phyloP scores from a whole-genome alignment of 169 alveolate genomes.

The Babesia divergens region DNA sequence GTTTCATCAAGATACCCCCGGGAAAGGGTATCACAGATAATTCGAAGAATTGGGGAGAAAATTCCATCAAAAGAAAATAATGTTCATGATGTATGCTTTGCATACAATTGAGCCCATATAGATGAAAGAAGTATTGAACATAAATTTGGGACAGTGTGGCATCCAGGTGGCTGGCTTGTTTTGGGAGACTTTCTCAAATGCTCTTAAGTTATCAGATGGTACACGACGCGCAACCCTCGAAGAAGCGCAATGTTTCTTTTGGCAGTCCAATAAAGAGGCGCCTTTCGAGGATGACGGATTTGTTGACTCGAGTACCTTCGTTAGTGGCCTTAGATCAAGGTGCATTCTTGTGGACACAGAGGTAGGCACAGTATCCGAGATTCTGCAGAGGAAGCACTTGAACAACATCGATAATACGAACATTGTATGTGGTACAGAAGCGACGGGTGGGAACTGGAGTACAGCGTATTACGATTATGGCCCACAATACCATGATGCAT shows the following conservation, averaged over 20 bases:
- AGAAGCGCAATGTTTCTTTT: conserved; percentile 1
- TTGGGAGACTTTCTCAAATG: conserved; percentile 25
- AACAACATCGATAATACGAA: conserved; percentile 87
- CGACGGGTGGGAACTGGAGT: conserved; percentile 98
- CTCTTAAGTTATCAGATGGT: not conserved
- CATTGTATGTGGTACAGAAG: conserved; percentile 92
- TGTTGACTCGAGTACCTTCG: not conserved
- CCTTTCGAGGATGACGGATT: not conserved
- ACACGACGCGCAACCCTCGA: not conserved
- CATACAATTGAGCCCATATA: no score
- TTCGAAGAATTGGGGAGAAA: no score
- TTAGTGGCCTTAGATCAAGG: conserved; percentile 66
- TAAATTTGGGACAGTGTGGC: conserved; percentile 64
- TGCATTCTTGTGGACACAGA: conserved; percentile 97
- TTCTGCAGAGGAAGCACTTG: conserved; percentile 87
- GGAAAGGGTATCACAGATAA: no score
- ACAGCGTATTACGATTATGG: conserved; percentile 87
- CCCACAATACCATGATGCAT: conserved; percentile 80
- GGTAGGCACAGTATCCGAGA: conserved; percentile 91
- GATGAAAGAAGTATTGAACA: conserved; percentile 40
- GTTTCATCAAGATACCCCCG: no score
- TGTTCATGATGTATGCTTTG: no score
- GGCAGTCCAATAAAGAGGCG: not conserved
- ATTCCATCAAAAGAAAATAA: no score
- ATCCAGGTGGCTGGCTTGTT: conserved; percentile 43